Evolutionary conservation across 225 moss, liverwort and hornwort genomes (phyloP), one percentile per base, ranked within the genome.

Genomic region (Pseudoscleropodium purum): DNA sequence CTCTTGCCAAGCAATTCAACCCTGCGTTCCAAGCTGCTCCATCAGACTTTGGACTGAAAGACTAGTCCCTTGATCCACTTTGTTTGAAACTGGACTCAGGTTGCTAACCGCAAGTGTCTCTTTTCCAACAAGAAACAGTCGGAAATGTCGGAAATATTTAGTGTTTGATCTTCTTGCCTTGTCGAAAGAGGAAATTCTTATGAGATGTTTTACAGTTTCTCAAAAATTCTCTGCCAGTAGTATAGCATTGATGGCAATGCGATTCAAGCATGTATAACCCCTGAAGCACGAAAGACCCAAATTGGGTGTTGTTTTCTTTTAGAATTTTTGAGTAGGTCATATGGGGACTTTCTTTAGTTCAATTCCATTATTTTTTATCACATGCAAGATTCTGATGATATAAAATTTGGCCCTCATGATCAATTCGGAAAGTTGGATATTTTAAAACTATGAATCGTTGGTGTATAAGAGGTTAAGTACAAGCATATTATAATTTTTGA

Each of bases 1-100:
- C 96, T 78, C 89, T 99, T 24, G 95, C 95, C 59, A 96, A 93
- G 89, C 85, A 90, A 63, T 89, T 95, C 88, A 90, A 93, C 86
- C 86, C 95, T 25, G 90, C 90, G 27, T 84, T 93, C 61, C 89
- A 87, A 87, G 85, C 83, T 67, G 68, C 88, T 89, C 88, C 86
- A 36, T 88, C 93, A 62, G 75, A 88, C 84, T 91, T 91, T 21
- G 88, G 84, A 47, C 45, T 83, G 34, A 89, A 85, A 84, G 79
- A 59, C 41, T 85, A 88, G 63, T 88, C n/a, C 15, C 79, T 79
- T 7, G 7, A 54, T 76, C 45, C 66, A 37, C 36, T 60, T 56
- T 15, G 52, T 83, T 64, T 87, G 72, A 73, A 84, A 79, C 34
- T 91, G 74, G 84, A 52, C 49, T 21, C 43, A 43, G 69, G 27